Base-by-base conservation (phyloP, 2,329 filamentous ascomycete genomes). In the Trichoderma sp. region DNA sequence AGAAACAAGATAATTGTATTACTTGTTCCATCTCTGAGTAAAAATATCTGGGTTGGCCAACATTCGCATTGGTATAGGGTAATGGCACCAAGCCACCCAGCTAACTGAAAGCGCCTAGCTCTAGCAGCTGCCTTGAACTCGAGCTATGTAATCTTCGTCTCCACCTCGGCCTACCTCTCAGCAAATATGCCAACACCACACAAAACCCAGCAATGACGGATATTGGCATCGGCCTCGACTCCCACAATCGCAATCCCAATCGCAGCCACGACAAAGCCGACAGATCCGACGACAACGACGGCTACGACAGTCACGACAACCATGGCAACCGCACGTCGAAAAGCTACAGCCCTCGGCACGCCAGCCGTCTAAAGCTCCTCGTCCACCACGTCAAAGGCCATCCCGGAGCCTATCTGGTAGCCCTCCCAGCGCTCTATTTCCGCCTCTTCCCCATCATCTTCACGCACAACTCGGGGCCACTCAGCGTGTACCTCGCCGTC, bases 401-500 rank as follows among this genome's bases (percentile, higher is more conserved):
- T 26, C 65, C 63, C 16, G 64, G 59, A 4, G 39, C 58, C 49
- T 68, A 63, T n/a, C 65, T 70, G 5, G 18, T 70, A 28, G 3
- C 52, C 24, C 37, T 70, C 14, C 65, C 68, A 3, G 21, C 68
- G 30, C 39, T 70, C 4, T 70, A 70, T 59, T 67, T 70, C 10
- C 68, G 68, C 39, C 18, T 70, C 51, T 70, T 60, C n/a, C 68
- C 68, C 10, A 32, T 70, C 16, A 49, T 70, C 4, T 49, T 70
- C 26, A 70, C 68, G 26, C 68, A 70, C 63, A 70, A 70, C 37
- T 70, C 68, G 5, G 63, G 39, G 8, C 60, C 68, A 13, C 56
- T 70, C 5, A 70, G 68, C 51, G 37, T 68, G 32, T 70, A 68
- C 32, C 68, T 70, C 58, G 68, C 68, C 52, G 37, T 64, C 32